A percentile compares a stretch with the other conserved stretches of the same genome.
Conservation (phyloP, 805 yeast genomes). For the Metschnikowia baotianmanensis region DNA sequence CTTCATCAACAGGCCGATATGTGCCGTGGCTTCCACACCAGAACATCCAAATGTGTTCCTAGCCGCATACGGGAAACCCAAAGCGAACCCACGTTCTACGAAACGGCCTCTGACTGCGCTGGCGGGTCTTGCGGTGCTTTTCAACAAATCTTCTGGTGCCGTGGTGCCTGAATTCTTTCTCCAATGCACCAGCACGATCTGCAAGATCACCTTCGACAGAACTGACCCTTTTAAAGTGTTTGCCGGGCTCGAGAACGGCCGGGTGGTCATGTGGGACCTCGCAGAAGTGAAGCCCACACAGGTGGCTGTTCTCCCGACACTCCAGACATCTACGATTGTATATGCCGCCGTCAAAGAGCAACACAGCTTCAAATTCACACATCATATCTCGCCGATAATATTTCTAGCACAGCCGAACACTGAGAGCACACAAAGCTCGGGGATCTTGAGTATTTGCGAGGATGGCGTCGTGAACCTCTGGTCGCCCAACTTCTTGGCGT, state of each 20-base stretch:
- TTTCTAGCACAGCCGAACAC: slow-evolving; percentile 12
- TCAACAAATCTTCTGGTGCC: slow-evolving; percentile 26
- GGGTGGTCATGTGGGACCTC: slow-evolving; percentile 51
- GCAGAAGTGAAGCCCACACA: slow-evolving; percentile 14
- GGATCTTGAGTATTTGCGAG: slow-evolving; percentile 15
- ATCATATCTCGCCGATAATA: slow-evolving; percentile 17
- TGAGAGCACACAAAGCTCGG: slow-evolving; percentile 10
- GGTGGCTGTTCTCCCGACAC: slow-evolving; percentile 20
- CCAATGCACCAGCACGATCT: slow-evolving; percentile 39
- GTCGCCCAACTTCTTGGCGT: slow-evolving; percentile 22
- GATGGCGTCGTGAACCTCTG: slow-evolving; percentile 21
- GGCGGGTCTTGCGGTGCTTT: slow-evolving; percentile 31
- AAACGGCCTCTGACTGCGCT: slow-evolving; percentile 7
- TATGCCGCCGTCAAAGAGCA: slow-evolving; percentile 4
- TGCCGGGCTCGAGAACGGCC: slow-evolving; percentile 52
- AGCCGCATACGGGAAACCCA: slow-evolving; percentile 15
- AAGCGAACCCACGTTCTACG: not conserved
- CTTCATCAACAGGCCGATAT: slow-evolving; percentile 14
- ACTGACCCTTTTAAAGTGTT: slow-evolving; percentile 38
- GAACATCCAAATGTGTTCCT: slow-evolving; percentile 15
- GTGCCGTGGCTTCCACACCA: slow-evolving; percentile 10
- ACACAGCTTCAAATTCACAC: slow-evolving; percentile 7
- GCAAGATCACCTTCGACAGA: slow-evolving; percentile 39
- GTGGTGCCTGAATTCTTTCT: slow-evolving; percentile 38
- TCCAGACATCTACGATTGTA: slow-evolving; percentile 16